Evolutionary conservation across 2,329 filamentous ascomycete genomes (phyloP), one percentile per base, ranked within the genome.

Genomic region (Colletotrichum sp.): DNA sequence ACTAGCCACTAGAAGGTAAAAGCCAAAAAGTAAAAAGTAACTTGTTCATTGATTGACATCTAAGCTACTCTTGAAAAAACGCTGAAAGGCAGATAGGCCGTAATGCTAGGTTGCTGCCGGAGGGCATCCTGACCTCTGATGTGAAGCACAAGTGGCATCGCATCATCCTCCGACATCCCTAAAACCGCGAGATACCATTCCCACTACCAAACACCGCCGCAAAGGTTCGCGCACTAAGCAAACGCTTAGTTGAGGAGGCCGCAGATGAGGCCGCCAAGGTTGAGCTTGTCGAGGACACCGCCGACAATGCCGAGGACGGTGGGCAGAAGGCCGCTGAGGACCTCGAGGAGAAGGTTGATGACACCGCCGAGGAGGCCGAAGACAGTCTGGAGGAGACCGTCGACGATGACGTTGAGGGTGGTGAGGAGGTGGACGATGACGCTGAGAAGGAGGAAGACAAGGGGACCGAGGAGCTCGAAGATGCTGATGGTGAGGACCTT

Each of bases 381-480:
- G 36, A 74, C 74, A 12, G 39, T 28, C 59, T 76, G 8, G 21
- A 76, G 71, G 28, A 76, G 70, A 26, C 70, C 70, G 6, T 69
- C 74, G 13, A 76, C 44, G 15, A 76, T 24, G 18, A 55, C 44
- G 70, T 76, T 76, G 64, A 76, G 74, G 49, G 64, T 59, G 59
- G 21, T 26, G 57, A 76, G 74, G 15, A 76, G 74, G 59, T 76
- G 59, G 57, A 52, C 24, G 70, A 76, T 21, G 10, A 69, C 70
- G 34, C 57, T 49, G 15, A 76, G 70, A 15, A 76, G 74, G 44
- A 69, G 59, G 44, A 76, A 74, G 57, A 76, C 59, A 4, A 76
- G 65, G 28, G 74, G 64, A 7, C 74, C 74, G 13, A 76, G 74
- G 10, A 76, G 74, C 59, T 76, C 74, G 24, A 76, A 76, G 70